phyloP scores from a whole-genome alignment of 345 rosid species.

The Hypericum perforatum region DNA sequence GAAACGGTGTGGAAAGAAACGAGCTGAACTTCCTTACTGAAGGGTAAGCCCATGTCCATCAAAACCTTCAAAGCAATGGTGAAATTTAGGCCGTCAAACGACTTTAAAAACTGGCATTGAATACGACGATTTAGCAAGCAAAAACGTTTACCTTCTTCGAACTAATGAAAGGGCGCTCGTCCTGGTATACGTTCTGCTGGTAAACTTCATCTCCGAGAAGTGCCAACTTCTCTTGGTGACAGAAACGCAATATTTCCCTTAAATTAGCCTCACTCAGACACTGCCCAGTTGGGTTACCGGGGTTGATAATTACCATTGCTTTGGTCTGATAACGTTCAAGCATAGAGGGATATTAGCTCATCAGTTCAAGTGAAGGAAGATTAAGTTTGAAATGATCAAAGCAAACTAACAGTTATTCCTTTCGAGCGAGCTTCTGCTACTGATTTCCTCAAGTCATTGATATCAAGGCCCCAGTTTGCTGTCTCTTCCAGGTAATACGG shows the following conservation, averaged over 20 bases:
- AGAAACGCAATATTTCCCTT: conserved; percentile 68
- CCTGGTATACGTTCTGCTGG: conserved; percentile 96
- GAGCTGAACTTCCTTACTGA: conserved; percentile 84
- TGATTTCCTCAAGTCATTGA: conserved; percentile 61
- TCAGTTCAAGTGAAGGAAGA: no score
- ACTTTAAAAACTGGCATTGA: conserved; percentile 9
- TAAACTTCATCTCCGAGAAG: conserved; percentile 97
- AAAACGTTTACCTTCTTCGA: conserved; percentile 54
- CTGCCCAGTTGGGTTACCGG: conserved; percentile 99
- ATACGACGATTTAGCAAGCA: conserved; percentile 7
- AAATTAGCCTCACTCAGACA: conserved; percentile 89
- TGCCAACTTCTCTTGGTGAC: conserved; percentile 67
- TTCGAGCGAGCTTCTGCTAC: conserved; percentile 68
- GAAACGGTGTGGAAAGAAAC: conserved; percentile 95
- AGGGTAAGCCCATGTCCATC: conserved; percentile 80
- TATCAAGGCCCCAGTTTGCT: conserved; percentile 96
- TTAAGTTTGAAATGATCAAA: conserved; percentile 3
- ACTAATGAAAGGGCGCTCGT: conserved; percentile 90
- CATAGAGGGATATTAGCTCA: conserved; percentile 7
- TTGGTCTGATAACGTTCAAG: conserved; percentile 43
- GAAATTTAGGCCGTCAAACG: conserved; percentile 10
- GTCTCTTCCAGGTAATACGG: conserved; percentile 89
- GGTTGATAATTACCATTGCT: conserved; percentile 99
- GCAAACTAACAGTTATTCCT: conserved; percentile 71
- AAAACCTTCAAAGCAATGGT: conserved; percentile 39